Conservation (phyloP, 495 filamentous ascomycete species). For the Penicillium odoratum region DNA sequence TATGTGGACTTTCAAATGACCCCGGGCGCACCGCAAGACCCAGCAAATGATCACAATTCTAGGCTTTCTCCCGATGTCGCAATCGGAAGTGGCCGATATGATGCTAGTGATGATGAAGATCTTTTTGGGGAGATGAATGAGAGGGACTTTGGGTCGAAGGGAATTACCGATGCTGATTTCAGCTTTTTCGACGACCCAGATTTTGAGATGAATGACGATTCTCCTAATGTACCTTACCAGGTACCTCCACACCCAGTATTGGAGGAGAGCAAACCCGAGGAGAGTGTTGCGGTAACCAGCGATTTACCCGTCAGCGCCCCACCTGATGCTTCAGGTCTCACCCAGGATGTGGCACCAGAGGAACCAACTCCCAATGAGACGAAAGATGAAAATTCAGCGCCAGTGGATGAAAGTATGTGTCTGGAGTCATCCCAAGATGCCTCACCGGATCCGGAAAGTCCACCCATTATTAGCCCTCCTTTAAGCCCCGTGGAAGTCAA, state of each 20-base stretch:
- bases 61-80: conserved; percentile 27
- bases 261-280: conserved; percentile 12
- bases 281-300: conserved; percentile 6
- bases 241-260: conserved; percentile 16
- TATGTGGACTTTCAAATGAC: conserved; percentile 24
- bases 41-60: conserved; percentile 23
- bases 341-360: not conserved
- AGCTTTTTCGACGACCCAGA: conserved; percentile 80
- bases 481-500: conserved; percentile 51
- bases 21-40: conserved; percentile 15
- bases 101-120: conserved; percentile 57
- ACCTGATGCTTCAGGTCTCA: not conserved
- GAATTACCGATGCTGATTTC: conserved; percentile 87
- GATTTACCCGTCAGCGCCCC: not conserved
- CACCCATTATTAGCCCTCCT: conserved; percentile 47
- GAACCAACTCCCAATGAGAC: not conserved
- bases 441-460: conserved; percentile 23
- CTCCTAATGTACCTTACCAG: conserved; percentile 10
- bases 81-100: conserved; percentile 45
- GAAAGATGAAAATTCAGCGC: not conserved
- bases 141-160: conserved; percentile 76
- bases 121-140: conserved; percentile 70
- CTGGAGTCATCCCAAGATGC: conserved; percentile 11
- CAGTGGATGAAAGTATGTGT: conserved; percentile 9
- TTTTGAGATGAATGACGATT: conserved; percentile 32